A percentile compares a stretch with the other conserved stretches of the same genome.
phyloP scores from a whole-genome alignment of 2,329 filamentous ascomycete species.

The Albophoma yamanashiensis region DNA sequence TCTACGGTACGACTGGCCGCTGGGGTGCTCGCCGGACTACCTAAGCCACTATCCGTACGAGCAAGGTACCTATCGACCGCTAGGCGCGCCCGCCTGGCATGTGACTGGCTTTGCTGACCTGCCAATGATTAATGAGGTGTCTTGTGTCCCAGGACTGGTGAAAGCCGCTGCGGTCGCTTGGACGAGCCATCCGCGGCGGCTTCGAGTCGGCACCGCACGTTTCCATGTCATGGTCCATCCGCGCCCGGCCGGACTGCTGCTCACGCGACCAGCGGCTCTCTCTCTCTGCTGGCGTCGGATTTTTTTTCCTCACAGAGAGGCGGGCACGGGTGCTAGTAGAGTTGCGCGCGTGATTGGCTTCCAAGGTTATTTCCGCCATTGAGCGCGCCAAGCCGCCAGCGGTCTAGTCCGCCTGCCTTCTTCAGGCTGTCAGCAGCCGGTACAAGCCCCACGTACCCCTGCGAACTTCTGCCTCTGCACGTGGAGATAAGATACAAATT shows the following conservation, averaged over 20 bases:
- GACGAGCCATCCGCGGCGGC: not conserved
- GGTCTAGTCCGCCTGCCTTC: not conserved
- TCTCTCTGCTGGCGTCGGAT: not conserved
- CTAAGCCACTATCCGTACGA: not conserved
- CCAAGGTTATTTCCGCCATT: not conserved
- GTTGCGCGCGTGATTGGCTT: not conserved
- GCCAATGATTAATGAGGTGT: too few species aligned
- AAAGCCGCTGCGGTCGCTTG: not conserved
- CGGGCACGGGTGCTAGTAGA: too few species aligned
- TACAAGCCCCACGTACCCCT: not conserved
- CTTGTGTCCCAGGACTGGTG: too few species aligned
- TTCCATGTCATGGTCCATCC: not conserved
- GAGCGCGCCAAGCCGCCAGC: not conserved
- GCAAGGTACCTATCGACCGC: not conserved
- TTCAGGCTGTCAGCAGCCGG: not conserved
- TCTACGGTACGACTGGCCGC: not conserved
- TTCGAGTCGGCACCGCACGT: not conserved
- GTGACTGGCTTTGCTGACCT: conserved; percentile 5
- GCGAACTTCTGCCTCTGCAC: conserved; percentile 7
- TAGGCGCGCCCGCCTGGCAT: not conserved
- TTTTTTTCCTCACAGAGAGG: not conserved
- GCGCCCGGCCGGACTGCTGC: not conserved
- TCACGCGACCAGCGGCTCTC: not conserved
- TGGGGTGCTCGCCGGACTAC: too few species aligned
- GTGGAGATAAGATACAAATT: conserved; percentile 21